Percentiles rank a stretch among this genome's conserved stretches.
Evolutionary conservation across 306 rosid genomes (phyloP).

Genomic region (Casuarina glauca): DNA sequence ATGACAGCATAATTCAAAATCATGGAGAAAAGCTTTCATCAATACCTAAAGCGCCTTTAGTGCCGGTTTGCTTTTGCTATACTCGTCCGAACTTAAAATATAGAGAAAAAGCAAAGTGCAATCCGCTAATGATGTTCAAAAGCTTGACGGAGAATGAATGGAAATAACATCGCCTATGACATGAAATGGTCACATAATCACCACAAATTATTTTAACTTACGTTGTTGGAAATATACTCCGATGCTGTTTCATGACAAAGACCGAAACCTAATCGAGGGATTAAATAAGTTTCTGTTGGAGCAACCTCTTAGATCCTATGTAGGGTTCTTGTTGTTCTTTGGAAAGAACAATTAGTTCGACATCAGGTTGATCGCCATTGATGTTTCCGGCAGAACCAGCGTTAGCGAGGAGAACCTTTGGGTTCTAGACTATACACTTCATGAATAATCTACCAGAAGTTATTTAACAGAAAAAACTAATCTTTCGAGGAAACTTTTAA

Average conservation of each 20-base stretch:
- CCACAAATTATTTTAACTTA: neutral
- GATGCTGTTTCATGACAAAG: neutral
- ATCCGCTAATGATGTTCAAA: neutral
- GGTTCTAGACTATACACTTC: too few species aligned
- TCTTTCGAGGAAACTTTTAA: too few species aligned
- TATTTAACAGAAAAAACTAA: too few species aligned
- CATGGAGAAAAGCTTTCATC: conserved; percentile 18
- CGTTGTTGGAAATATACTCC: neutral
- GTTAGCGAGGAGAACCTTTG: too few species aligned
- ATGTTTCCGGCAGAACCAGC: too few species aligned
- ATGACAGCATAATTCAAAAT: conserved; percentile 51
- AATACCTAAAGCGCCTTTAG: conserved; percentile 38
- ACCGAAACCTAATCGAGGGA: neutral
- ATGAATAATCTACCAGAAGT: too few species aligned
- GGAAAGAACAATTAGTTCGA: too few species aligned
- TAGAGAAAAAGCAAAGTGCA: neutral
- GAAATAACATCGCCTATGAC: too few species aligned
- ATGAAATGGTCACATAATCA: too few species aligned
- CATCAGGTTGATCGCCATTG: too few species aligned
- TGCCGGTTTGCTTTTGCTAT: conserved; percentile 14
- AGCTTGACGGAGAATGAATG: neutral
- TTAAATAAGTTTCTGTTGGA: too few species aligned
- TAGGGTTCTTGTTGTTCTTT: too few species aligned
- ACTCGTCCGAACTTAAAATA: neutral
- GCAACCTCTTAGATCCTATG: neutral